These are phyloP conservation scores for Calonectria montana DNA, from an alignment of 2,329 filamentous ascomycete genomes.

Conservation along the genomic window DNA sequence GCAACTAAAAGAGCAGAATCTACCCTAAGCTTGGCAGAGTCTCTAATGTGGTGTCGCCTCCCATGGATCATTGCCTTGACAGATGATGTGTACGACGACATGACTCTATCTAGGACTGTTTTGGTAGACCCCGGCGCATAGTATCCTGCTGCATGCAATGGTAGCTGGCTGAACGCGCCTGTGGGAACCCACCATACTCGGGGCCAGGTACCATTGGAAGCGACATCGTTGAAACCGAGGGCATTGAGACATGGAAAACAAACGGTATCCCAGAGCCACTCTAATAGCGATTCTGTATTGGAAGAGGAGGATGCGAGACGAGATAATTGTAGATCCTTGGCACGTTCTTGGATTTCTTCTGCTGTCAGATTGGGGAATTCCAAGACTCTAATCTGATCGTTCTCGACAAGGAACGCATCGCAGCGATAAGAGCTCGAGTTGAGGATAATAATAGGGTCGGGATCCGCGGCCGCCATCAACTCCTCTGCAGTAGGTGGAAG, in stretches of 20 bases:
- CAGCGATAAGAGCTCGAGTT: neutral
- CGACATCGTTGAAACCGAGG: neutral
- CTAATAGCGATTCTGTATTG: neutral
- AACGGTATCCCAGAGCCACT: neutral
- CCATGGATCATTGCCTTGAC: neutral
- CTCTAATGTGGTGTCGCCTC: neutral
- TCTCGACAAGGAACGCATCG: conserved; percentile 1
- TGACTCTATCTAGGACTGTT: conserved; percentile 3
- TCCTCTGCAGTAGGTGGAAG: neutral
- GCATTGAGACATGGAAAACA: neutral
- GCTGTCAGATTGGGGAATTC: neutral
- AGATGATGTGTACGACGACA: conserved; percentile 6
- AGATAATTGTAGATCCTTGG: neutral
- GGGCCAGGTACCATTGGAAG: neutral
- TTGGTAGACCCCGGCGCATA: neutral
- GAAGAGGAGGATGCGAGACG: neutral
- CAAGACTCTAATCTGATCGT: neutral
- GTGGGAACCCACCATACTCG: conserved; percentile 2
- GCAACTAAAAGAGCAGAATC: neutral
- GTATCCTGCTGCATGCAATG: neutral
- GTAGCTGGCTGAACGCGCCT: neutral
- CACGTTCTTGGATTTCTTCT: neutral
- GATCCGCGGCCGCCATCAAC: neutral
- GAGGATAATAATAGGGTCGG: conserved; percentile 1
- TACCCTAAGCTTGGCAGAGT: neutral